These are phyloP conservation scores for Lasiosphaeria ovina DNA, from an alignment of 495 filamentous ascomycete species.

Conservation along the genomic window DNA sequence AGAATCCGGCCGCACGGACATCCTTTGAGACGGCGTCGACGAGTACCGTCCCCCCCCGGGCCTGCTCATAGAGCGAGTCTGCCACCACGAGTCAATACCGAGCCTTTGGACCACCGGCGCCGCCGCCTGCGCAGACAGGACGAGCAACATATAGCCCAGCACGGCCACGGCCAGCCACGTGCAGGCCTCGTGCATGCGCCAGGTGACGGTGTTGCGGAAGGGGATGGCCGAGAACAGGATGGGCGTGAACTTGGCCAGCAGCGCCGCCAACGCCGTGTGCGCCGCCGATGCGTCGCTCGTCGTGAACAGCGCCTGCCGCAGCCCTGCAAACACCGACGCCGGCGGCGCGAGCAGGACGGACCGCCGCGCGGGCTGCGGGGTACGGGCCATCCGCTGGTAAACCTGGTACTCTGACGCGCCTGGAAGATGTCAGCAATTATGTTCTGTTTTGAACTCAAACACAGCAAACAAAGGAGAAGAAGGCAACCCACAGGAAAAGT, in stretches of 20 bases:
- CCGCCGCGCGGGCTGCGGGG: background rate
- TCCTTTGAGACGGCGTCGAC: no score
- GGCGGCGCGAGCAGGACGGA: constrained; percentile 6
- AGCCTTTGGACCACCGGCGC: background rate
- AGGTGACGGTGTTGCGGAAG: constrained; percentile 36
- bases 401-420: background rate
- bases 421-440: background rate
- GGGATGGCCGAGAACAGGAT: constrained; percentile 40
- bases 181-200: constrained; percentile 30
- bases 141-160: constrained; percentile 6
- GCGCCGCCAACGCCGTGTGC: constrained; percentile 30
- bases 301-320: background rate
- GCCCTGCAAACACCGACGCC: background rate
- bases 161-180: constrained; percentile 31
- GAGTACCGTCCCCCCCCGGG: no score
- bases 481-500: constrained; percentile 6
- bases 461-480: background rate
- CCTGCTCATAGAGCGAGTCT: no score
- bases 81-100: no score
- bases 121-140: background rate
- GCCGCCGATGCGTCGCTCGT: background rate
- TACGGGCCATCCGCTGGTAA: background rate
- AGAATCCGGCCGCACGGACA: no score
- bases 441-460: background rate
- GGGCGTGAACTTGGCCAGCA: constrained; percentile 39